phyloP scores from a whole-genome alignment of 768 basidiomycete species.

The Agrocybe pediades region DNA sequence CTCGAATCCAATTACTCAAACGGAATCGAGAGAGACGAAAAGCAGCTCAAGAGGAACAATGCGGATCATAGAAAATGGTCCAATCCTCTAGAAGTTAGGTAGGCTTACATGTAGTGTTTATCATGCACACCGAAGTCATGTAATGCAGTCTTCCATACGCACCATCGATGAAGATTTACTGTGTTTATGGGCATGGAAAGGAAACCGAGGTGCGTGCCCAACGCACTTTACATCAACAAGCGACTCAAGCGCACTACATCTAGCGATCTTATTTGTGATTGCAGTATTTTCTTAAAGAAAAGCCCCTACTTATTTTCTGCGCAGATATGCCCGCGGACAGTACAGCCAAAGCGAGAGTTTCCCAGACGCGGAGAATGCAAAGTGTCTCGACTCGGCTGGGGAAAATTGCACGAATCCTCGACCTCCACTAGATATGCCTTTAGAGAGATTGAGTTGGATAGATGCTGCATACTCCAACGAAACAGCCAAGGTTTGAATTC shows the following conservation, averaged over 20 bases:
- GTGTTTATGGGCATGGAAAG: conserved; percentile 94
- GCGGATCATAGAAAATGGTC: conserved; percentile 85
- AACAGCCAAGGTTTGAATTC: conserved; percentile 44
- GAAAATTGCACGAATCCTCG: conserved; percentile 43
- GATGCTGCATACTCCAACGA: conserved; percentile 82
- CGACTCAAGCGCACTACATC: background rate
- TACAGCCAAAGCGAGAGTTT: conserved; percentile 66
- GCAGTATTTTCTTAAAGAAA: background rate
- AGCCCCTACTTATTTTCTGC: background rate
- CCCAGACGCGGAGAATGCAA: conserved; percentile 42
- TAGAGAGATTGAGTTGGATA: conserved; percentile 74
- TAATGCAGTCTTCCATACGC: conserved; percentile 74
- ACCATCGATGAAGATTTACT: conserved; percentile 90
- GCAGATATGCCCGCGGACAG: conserved; percentile 71
- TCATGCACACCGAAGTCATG: background rate
- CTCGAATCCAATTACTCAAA: conserved; percentile 82
- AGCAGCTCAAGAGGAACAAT: conserved; percentile 63
- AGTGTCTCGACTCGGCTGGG: conserved; percentile 46
- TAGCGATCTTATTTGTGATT: conserved; percentile 84
- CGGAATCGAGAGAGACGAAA: conserved; percentile 81
- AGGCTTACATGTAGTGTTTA: conserved; percentile 2
- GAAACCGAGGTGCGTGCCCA: conserved; percentile 75
- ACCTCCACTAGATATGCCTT: conserved; percentile 53
- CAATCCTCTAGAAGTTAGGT: conserved; percentile 86
- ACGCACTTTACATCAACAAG: background rate